Evolutionary conservation across 306 rosid genomes (phyloP), one percentile per base, ranked within the genome.

Genomic region (Pyrus betulifolia): DNA sequence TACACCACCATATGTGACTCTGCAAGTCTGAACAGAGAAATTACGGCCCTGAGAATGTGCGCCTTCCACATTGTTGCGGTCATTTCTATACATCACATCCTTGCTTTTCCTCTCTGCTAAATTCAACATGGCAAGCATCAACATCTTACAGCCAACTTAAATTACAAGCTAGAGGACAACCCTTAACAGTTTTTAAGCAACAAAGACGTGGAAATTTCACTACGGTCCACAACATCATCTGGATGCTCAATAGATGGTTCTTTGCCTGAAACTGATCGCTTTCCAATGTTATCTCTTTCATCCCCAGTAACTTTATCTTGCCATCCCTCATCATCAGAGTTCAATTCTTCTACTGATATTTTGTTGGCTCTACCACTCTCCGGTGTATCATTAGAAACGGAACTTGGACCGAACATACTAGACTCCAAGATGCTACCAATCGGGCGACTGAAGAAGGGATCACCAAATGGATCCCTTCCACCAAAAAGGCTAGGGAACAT

Each of bases 221-320:
- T 88, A 95, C 97, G 92, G 67, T 87, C 77, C 61, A 3, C 74
- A 71, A 65, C 75, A 78, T 87, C 94, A 74, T 92, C 97, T 0
- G 97, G 98, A 87, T 87, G 92, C 81, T 92, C 96, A 60, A 95
- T 82, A 46, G 85, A 82, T 35, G 97, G 97, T 78, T 84, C 97
- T 67, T 67, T 30, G 57, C 87, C 79, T 3, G 96, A 87, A 69
- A 55, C 61, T 57, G 62, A 67, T 60, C 46, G 60, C 52, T 73
- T 80, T 71, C 15, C 74, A 44, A 55, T 72, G 51, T 76, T 33
- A 69, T 74, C 77, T 6, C 51, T 81, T 67, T 52, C 80, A 15
- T 70, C 79, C 67, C 70, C 82, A 74, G 18, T 17, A 63, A 28
- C 74, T 52, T 78, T 77, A 55, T 71, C 81, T 78, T 51, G 81